A percentile compares a stretch with the other conserved stretches of the same genome.
These are phyloP conservation scores for Boletales sp. DNA, from an alignment of 768 basidiomycete species.

Conservation along the genomic window DNA sequence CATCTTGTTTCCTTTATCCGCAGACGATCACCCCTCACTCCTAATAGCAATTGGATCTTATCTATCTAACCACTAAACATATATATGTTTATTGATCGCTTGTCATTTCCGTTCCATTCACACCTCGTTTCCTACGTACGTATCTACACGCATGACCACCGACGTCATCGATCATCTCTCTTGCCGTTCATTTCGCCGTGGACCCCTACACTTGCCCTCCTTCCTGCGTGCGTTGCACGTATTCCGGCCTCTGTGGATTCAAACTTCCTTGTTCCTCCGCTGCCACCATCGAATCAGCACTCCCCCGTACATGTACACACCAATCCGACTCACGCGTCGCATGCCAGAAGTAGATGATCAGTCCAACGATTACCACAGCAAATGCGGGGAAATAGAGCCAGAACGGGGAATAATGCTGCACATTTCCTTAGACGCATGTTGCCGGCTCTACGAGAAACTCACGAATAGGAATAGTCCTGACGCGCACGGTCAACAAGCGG, in stretches of 20 bases:
- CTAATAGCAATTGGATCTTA: conserved; percentile 27
- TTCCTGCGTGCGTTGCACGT: conserved; percentile 38
- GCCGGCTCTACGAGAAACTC: conserved; percentile 14
- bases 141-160: too few species aligned
- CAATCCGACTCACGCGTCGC: conserved; percentile 62
- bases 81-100: neutral
- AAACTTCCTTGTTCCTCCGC: conserved; percentile 73
- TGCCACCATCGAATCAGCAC: conserved; percentile 25
- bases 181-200: neutral
- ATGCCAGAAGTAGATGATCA: conserved; percentile 85
- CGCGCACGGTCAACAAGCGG: conserved; percentile 2
- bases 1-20: conserved; percentile 12
- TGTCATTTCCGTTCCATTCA: neutral
- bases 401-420: conserved; percentile 74
- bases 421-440: conserved; percentile 1
- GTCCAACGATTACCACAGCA: conserved; percentile 62
- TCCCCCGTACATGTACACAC: neutral
- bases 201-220: conserved; percentile 14
- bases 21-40: conserved; percentile 18
- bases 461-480: conserved; percentile 53
- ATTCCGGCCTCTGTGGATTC: conserved; percentile 56
- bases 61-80: conserved; percentile 11
- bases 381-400: conserved; percentile 90
- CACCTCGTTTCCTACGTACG: too few species aligned
- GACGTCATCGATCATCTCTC: too few species aligned